Base-by-base conservation (phyloP, 2,329 filamentous ascomycete genomes). In the Arthroderma sp. region DNA sequence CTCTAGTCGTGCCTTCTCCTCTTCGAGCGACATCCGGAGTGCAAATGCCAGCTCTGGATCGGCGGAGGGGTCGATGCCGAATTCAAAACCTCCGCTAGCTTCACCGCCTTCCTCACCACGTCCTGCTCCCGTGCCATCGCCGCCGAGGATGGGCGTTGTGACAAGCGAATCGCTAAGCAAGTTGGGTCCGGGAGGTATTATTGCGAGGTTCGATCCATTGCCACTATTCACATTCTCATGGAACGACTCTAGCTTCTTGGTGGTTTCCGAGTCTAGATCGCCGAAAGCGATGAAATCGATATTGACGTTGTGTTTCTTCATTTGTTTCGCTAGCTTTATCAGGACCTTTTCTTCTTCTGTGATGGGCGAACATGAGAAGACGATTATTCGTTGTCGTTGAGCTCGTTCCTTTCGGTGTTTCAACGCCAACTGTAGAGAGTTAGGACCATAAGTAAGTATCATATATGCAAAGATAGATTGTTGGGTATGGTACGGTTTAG, bases 351-450 rank as follows among this genome's bases (percentile, higher is more conserved):
- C 84, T 52, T 85, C 82, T 60, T 98, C 91, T 50, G 80, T 75
- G 59, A 96, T 81, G 29, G 88, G 84, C 36, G 87, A 94, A 75
- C 91, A 98, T 51, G 88, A 83, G 65, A 98, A 95, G 49, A 93
- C 87, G 66, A 98, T 83, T 73, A 98, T 94, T 54, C 91, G 84
- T 73, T 94, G 88, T 56, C 86, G 80, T 69, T 96, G 91, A 40
- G 85, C 86, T 68, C 94, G 94, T 71, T 98, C 96, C 69, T 94
- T 88, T 58, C 91, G 82, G 69, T 98, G 91, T 71, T 96, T 96
- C 57, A 98, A 76, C 36, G 91, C 91, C 57, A 98, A 77, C 88
- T 95, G 60, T 53, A 42, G 36, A 22, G 15, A 22, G 15, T 22
- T 22, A 22, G 15, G 15, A 22, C 15, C 15, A 22, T 22, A 22